phyloP scores from a whole-genome alignment of 805 yeast genomes.

The Sugiyamaella chiloensis region DNA sequence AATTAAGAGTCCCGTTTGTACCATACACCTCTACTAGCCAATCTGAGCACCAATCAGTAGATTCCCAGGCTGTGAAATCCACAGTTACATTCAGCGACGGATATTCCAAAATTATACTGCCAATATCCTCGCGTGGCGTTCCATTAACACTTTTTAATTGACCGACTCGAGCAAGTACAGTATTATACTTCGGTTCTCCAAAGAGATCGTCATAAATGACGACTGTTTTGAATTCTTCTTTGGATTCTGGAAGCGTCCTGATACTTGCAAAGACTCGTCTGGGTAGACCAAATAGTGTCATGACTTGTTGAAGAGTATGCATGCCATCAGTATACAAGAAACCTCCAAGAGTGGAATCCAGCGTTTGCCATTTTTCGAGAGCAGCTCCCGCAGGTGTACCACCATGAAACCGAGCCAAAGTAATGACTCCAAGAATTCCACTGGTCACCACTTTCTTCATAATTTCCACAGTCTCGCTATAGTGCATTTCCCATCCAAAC shows the following conservation, averaged over 20 bases:
- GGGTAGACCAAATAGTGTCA: slow-evolving; percentile 11
- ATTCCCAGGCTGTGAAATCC: slow-evolving; percentile 15
- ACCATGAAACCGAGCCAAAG: slow-evolving; percentile 13
- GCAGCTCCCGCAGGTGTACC: slow-evolving; percentile 14
- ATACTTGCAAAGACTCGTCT: slow-evolving; percentile 7
- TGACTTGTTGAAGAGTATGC: slow-evolving; percentile 12
- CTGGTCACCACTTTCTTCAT: slow-evolving; percentile 5
- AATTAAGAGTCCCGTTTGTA: slow-evolving; percentile 12
- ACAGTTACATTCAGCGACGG: slow-evolving; percentile 2
- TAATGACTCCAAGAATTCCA: slow-evolving; percentile 7
- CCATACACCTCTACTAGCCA: slow-evolving; percentile 13
- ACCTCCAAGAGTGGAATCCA: slow-evolving; percentile 13
- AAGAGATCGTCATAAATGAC: slow-evolving; percentile 7
- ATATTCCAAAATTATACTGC: slow-evolving; percentile 8
- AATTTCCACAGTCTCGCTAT: slow-evolving; percentile 10
- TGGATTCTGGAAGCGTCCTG: slow-evolving; percentile 8
- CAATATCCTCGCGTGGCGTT: slow-evolving; percentile 1
- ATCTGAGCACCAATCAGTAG: slow-evolving; percentile 12
- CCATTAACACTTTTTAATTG: not conserved
- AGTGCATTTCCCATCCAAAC: slow-evolving; percentile 16
- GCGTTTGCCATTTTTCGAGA: slow-evolving; percentile 10
- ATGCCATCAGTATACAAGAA: slow-evolving; percentile 12
- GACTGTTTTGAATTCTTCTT: slow-evolving; percentile 11
- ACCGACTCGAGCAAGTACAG: slow-evolving; percentile 8
- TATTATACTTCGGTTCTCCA: slow-evolving; percentile 3